Evolutionary conservation across 169 alveolate genomes (phyloP), one percentile per base, ranked within the genome.

Genomic region (Plasmodium gonderi): DNA sequence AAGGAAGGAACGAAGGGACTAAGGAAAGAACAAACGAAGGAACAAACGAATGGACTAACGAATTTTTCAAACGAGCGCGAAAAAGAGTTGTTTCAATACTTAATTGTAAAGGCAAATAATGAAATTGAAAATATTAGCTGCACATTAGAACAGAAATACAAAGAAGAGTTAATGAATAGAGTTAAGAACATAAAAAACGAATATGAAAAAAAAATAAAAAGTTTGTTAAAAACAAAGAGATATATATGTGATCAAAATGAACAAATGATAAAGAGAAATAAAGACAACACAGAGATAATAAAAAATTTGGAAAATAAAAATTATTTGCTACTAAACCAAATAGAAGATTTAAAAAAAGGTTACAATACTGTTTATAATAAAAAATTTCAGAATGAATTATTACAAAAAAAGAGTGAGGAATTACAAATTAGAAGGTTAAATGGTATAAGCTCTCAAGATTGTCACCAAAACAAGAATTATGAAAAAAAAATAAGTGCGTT

Each of bases 71-170:
- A 69, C 42, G 83, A 82, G 5, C 68, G 38, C 23, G 92, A 82
- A 45, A 26, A 75, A 60, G 92, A 82, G 60, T 40, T 82, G 9
- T 82, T 82, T 45, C 83, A 69, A 33, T 82, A 82, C 40, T n/a
- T 82, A 45, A 69, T 82, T 45, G 36, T 31, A 69, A 45, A 82
- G 54, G 92, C 92, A 68, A 82, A 36, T 20, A 47, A 82, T 14
- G 92, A 82, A 45, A 69, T 82, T 2, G 92, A 82, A 33, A 68
- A 69, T 29, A 82, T 82, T 64, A 82, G 72, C 64, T 17, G 11
- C 1, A 82, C 26, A 36, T 31, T 82, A 38, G 81, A 33, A 14
- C 47, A 82, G 29, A 82, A 69, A 47, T 82, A 47, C 33, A 75
- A 68, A 47, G 60, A 69, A 44, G 83, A 82, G 12, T n/a, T 68